Evolutionary conservation across 169 alveolate species (phyloP).

Genomic region (Besnoitia besnoiti): DNA sequence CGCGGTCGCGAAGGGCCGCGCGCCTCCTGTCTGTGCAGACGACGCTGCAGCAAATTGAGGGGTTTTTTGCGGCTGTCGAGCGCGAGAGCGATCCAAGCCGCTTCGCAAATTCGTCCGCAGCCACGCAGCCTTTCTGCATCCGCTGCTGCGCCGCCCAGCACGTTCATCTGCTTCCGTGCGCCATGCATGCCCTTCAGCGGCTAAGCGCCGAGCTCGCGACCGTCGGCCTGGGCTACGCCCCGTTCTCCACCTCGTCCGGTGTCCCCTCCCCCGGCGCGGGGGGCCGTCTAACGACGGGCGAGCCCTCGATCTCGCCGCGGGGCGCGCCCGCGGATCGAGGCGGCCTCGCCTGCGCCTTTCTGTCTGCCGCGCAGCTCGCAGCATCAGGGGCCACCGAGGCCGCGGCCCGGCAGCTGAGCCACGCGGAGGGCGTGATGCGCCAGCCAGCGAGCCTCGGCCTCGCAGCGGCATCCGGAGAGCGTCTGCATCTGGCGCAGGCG

Average conservation of each 20-base stretch:
- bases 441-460: neutral
- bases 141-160: neutral
- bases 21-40: neutral
- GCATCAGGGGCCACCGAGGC: neutral
- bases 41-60: neutral
- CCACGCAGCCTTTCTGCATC: neutral
- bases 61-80: neutral
- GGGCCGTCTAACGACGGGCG: neutral
- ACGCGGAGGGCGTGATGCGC: neutral
- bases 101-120: neutral
- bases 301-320: no score
- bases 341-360: neutral
- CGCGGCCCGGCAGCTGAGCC: neutral
- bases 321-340: no score
- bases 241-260: neutral
- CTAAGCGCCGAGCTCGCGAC: neutral
- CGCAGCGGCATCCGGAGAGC: neutral
- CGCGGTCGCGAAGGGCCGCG: neutral
- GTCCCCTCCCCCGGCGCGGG: neutral
- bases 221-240: neutral
- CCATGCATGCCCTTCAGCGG: conserved; percentile 14
- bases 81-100: neutral
- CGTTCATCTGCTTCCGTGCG: conserved; percentile 30
- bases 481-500: neutral
- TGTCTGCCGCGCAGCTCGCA: neutral